Percentiles rank a stretch among this genome's conserved stretches.
phyloP scores from a whole-genome alignment of 208 protist species.

The Crithidia bombi region DNA sequence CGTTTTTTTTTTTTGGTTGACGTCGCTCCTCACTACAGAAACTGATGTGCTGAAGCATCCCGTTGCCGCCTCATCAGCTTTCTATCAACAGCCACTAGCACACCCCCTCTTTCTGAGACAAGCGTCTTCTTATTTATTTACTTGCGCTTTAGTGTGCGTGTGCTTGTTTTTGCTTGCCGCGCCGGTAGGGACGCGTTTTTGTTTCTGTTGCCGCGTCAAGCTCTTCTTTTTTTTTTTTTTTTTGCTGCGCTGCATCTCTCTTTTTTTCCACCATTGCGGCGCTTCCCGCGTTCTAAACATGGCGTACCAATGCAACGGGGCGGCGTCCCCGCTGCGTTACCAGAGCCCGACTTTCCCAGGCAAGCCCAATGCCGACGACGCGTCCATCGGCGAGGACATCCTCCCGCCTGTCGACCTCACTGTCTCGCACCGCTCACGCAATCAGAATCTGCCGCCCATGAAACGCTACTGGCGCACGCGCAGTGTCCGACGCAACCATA shows the following conservation, averaged over 20 bases:
- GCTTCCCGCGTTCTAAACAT: no score
- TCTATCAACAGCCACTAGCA: neutral
- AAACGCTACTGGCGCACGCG: constrained; percentile 59
- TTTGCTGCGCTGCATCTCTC: neutral
- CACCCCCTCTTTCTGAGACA: neutral
- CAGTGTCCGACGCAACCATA: constrained; percentile 42
- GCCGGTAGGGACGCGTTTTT: no score
- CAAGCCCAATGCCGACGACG: constrained; percentile 3
- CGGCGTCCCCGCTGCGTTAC: constrained; percentile 9
- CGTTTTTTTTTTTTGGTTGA: neutral
- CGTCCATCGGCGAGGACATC: constrained; percentile 12
- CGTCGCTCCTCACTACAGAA: neutral
- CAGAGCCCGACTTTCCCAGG: constrained; percentile 11
- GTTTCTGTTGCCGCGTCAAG: neutral
- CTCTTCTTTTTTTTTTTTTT: neutral
- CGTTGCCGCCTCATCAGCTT: neutral
- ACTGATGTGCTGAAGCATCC: neutral
- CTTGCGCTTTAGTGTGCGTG: neutral
- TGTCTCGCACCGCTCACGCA: constrained; percentile 34
- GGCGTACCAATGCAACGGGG: constrained; percentile 3
- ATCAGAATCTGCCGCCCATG: constrained; percentile 43
- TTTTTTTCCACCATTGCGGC: constrained; percentile 2
- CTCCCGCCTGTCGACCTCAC: constrained; percentile 57
- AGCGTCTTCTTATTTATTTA: neutral
- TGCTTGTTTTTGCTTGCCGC: neutral